Percentiles rank a stretch among this genome's conserved stretches.
These are phyloP conservation scores for Flueggea neowawraea DNA, from an alignment of 441 rosid species.

Conservation along the genomic window DNA sequence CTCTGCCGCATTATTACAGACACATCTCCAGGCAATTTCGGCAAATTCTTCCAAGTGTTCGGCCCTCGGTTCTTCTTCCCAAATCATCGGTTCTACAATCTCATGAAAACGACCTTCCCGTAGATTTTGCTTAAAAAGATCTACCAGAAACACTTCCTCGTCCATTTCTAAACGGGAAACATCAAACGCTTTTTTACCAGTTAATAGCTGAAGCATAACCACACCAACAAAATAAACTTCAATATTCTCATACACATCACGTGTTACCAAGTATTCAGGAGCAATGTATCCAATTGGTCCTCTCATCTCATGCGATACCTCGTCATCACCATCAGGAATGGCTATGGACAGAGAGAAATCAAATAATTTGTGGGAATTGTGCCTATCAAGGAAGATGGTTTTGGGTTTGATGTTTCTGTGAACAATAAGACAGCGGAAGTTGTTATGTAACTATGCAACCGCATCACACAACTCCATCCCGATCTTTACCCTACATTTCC, in stretches of 20 bases:
- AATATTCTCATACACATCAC: conserved; percentile 23
- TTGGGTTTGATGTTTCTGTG: conserved; percentile 21
- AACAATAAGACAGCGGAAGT: conserved; percentile 31
- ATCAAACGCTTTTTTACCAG: conserved; percentile 5
- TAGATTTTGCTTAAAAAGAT: not conserved
- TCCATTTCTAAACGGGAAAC: no score
- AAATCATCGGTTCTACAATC: conserved; percentile 6
- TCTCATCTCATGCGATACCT: conserved; percentile 1
- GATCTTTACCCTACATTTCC: no score
- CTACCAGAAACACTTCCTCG: no score
- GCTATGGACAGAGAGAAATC: no score
- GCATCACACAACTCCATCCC: conserved; percentile 22
- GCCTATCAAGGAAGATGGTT: conserved; percentile 22
- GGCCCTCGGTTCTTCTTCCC: no score
- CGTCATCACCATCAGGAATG: no score
- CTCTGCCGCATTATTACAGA: no score
- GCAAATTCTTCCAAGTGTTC: no score
- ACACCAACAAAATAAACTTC: conserved; percentile 43
- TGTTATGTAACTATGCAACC: conserved; percentile 37
- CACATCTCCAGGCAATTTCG: no score
- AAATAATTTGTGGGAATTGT: conserved; percentile 25
- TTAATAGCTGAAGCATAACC: conserved; percentile 29
- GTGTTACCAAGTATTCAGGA: conserved; percentile 19
- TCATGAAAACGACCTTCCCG: not conserved
- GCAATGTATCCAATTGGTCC: conserved; percentile 22